Evolutionary conservation across 1,284 basidiomycete genomes (phyloP), one percentile per base, ranked within the genome.

Genomic region (Abortiporus biennis): DNA sequence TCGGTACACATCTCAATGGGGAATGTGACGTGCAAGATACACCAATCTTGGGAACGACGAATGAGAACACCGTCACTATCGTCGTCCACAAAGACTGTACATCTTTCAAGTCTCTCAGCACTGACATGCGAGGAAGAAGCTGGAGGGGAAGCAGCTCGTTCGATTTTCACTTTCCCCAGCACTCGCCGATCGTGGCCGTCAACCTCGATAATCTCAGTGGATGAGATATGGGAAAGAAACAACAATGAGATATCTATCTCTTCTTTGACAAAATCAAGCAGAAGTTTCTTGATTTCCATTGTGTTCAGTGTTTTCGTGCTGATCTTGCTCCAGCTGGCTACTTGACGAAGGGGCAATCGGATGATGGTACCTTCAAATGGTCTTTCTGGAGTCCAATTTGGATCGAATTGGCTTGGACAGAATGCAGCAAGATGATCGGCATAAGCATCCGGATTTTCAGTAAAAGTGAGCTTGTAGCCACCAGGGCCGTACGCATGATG

Each of bases 301-400:
- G 54, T 30, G 1, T 42, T 37, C 11, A 71, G 56, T 3, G 54
- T 44, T 30, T 66, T 62, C 3, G 51, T 46, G 33, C 63, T 67
- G 47, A 73, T 63, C 40, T 63, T 64, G 44, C 55, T 57, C 19
- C 50, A 41, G 4, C 24, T 19, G 13, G 44, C 46, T 12, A 40
- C 12, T 38, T 42, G 54, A 3, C 74, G 65, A 16, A 77, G 53
- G 0, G 74, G 72, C 11, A 75, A 64, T 1, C 74, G 66, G 23
- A 76, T 64, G 35, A 69, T 50, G 0, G 74, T 67, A 0, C 69
- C 67, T 1, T 54, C 29, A 42, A 69, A 66, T 2, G 49, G 35
- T 31, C 31, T 17, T 35, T 23, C 36, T 16, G 17, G 20, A 4
- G 11, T 15, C 35, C 2, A 57, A 37, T 35, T 67, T 58, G 21